Conservation (phyloP, 2,329 filamentous ascomycete species). For the Tolypocladium tropicale region DNA sequence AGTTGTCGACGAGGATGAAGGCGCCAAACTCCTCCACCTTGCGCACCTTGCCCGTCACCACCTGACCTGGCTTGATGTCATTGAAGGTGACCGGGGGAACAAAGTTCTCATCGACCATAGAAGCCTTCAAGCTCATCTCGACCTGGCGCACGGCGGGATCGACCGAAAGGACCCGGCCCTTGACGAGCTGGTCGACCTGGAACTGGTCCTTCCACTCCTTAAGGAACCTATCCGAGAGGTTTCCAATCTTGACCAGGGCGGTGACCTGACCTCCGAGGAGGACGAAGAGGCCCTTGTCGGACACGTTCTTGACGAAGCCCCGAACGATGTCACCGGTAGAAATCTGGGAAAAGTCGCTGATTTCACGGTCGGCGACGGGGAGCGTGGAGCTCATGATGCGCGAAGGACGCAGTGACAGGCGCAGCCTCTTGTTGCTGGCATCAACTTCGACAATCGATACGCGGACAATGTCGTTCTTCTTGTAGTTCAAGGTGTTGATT, state of each 20-base stretch:
- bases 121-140: conserved; percentile 80
- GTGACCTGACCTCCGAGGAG: conserved; percentile 71
- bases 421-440: conserved; percentile 70
- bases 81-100: conserved; percentile 60
- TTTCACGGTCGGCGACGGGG: conserved; percentile 69
- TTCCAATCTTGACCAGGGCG: conserved; percentile 73
- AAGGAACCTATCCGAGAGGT: conserved; percentile 81
- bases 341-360: conserved; percentile 60
- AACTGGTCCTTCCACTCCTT: conserved; percentile 94
- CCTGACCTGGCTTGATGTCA: conserved; percentile 70
- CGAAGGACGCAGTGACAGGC: conserved; percentile 75
- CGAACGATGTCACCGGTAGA: conserved; percentile 70
- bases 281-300: conserved; percentile 83
- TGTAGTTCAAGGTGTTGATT: conserved; percentile 63
- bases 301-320: conserved; percentile 85
- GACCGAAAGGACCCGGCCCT: conserved; percentile 68
- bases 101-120: conserved; percentile 71
- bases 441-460: conserved; percentile 81
- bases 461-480: conserved; percentile 77
- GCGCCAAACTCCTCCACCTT: conserved; percentile 94
- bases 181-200: conserved; percentile 81
- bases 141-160: conserved; percentile 60
- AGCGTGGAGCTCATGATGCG: conserved; percentile 81
- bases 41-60: conserved; percentile 81
- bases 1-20: conserved; percentile 83